A percentile compares a stretch with the other conserved stretches of the same genome.
These are phyloP conservation scores for Bassia scoparia DNA, from an alignment of 148 eudicot genomes.

Conservation along the genomic window DNA sequence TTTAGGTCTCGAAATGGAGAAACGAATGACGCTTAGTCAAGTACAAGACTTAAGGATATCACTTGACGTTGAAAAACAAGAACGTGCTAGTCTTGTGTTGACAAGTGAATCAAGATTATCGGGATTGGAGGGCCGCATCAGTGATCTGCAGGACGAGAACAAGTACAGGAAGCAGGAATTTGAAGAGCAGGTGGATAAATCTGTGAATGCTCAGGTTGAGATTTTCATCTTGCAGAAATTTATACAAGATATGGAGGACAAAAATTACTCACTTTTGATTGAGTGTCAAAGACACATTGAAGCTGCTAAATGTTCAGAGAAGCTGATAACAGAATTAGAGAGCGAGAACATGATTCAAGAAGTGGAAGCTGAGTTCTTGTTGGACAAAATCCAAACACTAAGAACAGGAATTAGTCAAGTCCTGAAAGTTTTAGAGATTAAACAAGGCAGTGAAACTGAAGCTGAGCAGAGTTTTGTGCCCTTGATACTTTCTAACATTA, in stretches of 20 bases:
- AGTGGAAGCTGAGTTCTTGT: constrained; percentile 70
- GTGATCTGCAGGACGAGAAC: constrained; percentile 62
- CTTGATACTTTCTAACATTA: constrained; percentile 42
- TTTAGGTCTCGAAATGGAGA: constrained; percentile 63
- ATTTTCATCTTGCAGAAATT: constrained; percentile 79
- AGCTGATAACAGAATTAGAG: constrained; percentile 80
- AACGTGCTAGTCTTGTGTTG: constrained; percentile 36
- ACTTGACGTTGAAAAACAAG: constrained; percentile 64
- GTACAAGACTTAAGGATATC: constrained; percentile 55
- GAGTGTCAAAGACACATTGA: constrained; percentile 82
- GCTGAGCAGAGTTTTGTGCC: constrained; percentile 47
- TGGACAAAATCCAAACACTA: constrained; percentile 65
- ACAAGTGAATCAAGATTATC: constrained; percentile 54
- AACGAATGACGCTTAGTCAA: constrained; percentile 46
- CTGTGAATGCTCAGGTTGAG: constrained; percentile 81
- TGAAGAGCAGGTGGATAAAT: constrained; percentile 82
- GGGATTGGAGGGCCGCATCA: constrained; percentile 59
- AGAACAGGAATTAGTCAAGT: constrained; percentile 64
- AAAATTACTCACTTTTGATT: constrained; percentile 48
- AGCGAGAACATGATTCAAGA: constrained; percentile 84
- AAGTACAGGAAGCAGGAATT: constrained; percentile 59
- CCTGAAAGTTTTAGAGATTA: constrained; percentile 52
- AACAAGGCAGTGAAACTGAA: constrained; percentile 40
- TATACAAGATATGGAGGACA: constrained; percentile 86
- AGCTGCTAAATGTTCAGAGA: constrained; percentile 63